Base-by-base conservation (phyloP, 257 asterid species). In the Nemophila menziesii region DNA sequence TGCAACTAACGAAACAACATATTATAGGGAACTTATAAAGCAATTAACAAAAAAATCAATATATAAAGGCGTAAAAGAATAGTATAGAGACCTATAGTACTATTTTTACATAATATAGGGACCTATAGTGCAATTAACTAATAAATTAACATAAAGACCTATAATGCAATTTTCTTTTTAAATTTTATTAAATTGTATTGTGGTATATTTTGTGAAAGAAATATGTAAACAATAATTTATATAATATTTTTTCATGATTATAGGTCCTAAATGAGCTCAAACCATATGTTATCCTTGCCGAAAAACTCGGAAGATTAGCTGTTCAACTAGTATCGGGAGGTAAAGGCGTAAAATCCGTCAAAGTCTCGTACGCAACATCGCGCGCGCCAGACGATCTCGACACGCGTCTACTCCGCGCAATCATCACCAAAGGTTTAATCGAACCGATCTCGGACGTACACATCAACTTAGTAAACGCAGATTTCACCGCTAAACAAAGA, bases 301-400 rank as follows among this genome's bases (percentile, higher is more conserved):
- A 89, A 52, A 89, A 89, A 61, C 95, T 89, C 4, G 97, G 97
- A 29, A 68, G 97, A 53, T 84, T 89, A 27, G 95, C 95, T 14
- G 97, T 89, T 57, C 97, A 89, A 24, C 48, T 89, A 51, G 95
- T 84, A 20, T 74, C 95, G 26, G 95, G 97, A 19, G 95, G 93
- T 17, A 71, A 72, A 21, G 97, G 97, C 10, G 80, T 89, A 29
- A 80, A 74, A 57, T 33, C 63, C 4, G 86, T 89, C 22, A 84
- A 70, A 63, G 82, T 89, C 3, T 64, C 84, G 29, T 89, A 89
- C 17, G 77, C 92, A 1, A 83, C 97, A 3, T 77, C 92, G 7
- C 60, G 97, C 58, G 95, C 84, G 39, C 93, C 95, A 5, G 93
- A 84, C 42, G 95, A 84, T 56, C 82, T 87, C 1, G 97, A 87